Base-by-base conservation (phyloP, 2,329 filamentous ascomycete species). In the Aschersonia sp. region DNA sequence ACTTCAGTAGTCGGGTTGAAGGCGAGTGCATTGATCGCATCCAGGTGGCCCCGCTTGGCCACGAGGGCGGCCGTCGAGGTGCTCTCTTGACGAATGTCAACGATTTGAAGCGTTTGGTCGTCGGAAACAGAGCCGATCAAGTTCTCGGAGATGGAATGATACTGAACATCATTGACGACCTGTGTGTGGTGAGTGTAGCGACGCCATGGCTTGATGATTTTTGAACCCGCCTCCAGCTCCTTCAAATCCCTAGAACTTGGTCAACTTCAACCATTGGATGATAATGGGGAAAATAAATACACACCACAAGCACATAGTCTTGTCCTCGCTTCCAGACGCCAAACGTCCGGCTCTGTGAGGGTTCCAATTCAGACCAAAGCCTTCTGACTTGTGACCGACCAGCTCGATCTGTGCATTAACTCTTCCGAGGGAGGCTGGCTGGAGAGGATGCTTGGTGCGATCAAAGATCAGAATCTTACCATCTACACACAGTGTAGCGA, bases 151-250 rank as follows among this genome's bases (percentile, higher is more conserved):
- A 88, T 77, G 7, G 90, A 89, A 57, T 97, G 90, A 61, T 94
- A 87, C 66, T 97, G 88, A 33, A 98, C 89, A 59, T 98, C 92
- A 63, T 98, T 98, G 61, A 98, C 92, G 47, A 92, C 85, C 30
- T 90, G 82, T 22, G 76, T 81, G 64, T 98, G 94, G 55, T 96
- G 86, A 1, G 81, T 90, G 66, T 92, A 97, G 40, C 78, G 83
- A 44, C 83, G 78, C 5, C 75, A 71, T 10, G 88, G 82, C 57
- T 79, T 78, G 46, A 97, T 70, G 32, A 74, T 76, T 59, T 78
- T 85, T 63, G 81, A 82, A 50, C 76, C 76, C 55, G 78, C 78
- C 48, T 80, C 78, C 54, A 88, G 82, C 48, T 81, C 81, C 55
- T 80, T 88, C 49, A 95, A 72, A 58, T 97, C 88, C 83, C 83